Evolutionary conservation across 768 basidiomycete species (phyloP), one percentile per base, ranked within the genome.

Genomic region (Coprinopsis cinerea): DNA sequence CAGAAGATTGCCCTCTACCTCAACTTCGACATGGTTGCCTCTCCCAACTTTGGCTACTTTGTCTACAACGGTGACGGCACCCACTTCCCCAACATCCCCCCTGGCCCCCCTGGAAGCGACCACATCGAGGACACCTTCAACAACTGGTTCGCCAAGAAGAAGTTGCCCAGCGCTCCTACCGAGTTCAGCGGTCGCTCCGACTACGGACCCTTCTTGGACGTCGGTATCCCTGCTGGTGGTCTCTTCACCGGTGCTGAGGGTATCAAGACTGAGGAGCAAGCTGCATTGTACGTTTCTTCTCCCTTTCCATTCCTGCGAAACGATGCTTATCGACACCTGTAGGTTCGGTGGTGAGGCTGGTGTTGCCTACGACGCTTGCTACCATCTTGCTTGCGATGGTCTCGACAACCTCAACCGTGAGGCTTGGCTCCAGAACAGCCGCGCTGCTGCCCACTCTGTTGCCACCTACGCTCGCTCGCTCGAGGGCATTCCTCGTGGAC

Each of bases 11-110:
- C 62, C n/a, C 60, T 65, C 17, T 64, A 67, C 52, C 63, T 65
- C 55, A 65, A 67, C 57, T 62, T 67, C 47, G 66, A 67, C 51
- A 67, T 67, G 66, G 59, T 63, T 26, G 66, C 66, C n/a, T 64
- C 64, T 10, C 60, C 64, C 34, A 67, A 67, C 48, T 60, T 47
- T 41, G 61, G 53, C 7, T 57, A 59, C 52, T 61, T 61, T 47
- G 58, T 65, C 52, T 61, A 63, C 48, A 62, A 65, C 45, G 64
- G 62, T 23, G 62, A 67, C 49, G 64, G 63, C 48, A 63, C 57
- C 25, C 58, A 57, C 5, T 65, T 64, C 54, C n/a, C n/a, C n/a
- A 57, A 57, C 44, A 44, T 59, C 46, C 59, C 59, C 10, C 9
- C 36, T 39, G 64, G 63, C 15, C 64, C 66, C 36, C 45, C 61